These are phyloP conservation scores for Salix brachista DNA, from an alignment of 345 rosid genomes.

Conservation along the genomic window DNA sequence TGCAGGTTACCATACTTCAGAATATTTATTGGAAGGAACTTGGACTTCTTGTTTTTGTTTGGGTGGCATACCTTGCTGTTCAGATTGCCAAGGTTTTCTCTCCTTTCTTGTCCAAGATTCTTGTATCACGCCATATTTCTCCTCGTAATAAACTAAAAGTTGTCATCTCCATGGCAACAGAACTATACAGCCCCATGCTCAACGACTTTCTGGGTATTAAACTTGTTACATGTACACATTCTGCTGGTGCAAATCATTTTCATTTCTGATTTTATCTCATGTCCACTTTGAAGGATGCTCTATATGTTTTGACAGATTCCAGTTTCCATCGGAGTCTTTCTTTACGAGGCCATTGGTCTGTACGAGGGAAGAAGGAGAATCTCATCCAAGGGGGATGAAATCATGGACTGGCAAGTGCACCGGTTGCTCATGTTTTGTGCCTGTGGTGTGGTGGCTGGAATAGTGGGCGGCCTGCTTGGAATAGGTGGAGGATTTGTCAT, in stretches of 20 bases:
- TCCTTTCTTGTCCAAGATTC: neutral
- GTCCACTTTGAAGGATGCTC: neutral
- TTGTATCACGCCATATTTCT: neutral
- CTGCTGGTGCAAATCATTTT: neutral
- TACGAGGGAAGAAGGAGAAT: neutral
- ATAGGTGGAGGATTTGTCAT: slow-evolving; percentile 6
- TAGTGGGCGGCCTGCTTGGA: neutral
- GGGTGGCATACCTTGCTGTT: neutral
- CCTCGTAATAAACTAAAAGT: neutral
- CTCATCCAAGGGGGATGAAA: neutral
- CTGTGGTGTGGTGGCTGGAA: slow-evolving; percentile 6
- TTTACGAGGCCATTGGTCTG: slow-evolving; percentile 2
- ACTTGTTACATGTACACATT: neutral
- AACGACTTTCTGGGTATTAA: neutral
- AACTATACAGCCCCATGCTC: neutral
- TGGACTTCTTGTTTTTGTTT: slow-evolving; percentile 9
- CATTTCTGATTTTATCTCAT: no score
- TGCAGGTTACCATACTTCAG: neutral
- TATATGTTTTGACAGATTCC: neutral
- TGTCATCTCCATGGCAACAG: neutral
- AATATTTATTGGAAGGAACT: neutral
- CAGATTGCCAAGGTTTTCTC: slow-evolving; percentile 5
- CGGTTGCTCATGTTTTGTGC: neutral
- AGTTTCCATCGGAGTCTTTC: neutral
- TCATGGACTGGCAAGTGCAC: neutral